Evolutionary conservation across 257 asterid genomes (phyloP), one percentile per base, ranked within the genome.

Genomic region (Penstemon barbatus): DNA sequence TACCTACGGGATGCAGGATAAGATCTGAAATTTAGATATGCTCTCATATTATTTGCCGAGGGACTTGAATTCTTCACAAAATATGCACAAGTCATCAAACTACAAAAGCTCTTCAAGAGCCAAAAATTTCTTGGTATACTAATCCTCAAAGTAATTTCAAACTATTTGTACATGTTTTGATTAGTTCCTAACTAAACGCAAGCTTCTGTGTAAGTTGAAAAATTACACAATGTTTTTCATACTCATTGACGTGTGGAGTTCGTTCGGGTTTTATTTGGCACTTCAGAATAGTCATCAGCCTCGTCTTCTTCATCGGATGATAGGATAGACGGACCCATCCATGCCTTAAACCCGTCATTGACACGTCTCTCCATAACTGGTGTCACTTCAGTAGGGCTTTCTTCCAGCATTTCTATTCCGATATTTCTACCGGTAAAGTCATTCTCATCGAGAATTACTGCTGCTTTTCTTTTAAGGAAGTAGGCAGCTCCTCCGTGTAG

Each of bases 291-390:
- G 54, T 84, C 84, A n/a, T 84, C 97, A n/a, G 89, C 74, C 66
- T 92, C 97, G 38, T 86, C 97, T 54, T 93, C 99, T 7, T 90
- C 97, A 33, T 92, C 96, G 2, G 99, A 93, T 39, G 99, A 93
- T 52, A 93, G 75, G 75, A 85, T 75, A 45, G 97, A 82, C 6
- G 97, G 90, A 12, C 99, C 97, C 97, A 90, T 90, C 99, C 99
- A 93, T 33, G 97, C 81, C 81, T 88, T 90, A 59, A 93, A 93
- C 57, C 97, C 95, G 74, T 90, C 97, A 50, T 71, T 81, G 48
- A 90, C 84, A 7, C 96, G 95, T 65, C 85, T 81, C 86, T 88
- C 97, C 74, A 87, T 77, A 6, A 88, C 96, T 15, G 97, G 95
- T 51, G 95, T 81, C 63, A 86, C 79, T 71, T 87, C 89, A 50